These are phyloP conservation scores for Mangifera indica DNA, from an alignment of 345 rosid genomes.

Conservation along the genomic window DNA sequence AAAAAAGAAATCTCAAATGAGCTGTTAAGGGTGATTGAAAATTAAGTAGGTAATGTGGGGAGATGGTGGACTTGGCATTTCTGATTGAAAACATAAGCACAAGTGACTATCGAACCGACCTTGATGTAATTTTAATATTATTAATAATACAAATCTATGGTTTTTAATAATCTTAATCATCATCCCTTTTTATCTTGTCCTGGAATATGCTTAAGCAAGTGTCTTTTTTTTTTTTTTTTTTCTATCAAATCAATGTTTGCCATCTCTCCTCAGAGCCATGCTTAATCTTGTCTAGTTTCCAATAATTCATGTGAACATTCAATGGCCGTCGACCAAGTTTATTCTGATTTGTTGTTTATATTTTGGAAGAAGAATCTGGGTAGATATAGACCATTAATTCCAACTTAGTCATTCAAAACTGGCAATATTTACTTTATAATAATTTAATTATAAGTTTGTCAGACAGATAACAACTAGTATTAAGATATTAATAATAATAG, in stretches of 20 bases:
- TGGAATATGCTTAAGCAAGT: constrained; percentile 18
- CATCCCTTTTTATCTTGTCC: constrained; percentile 13
- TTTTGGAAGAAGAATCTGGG: constrained; percentile 20
- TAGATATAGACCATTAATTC: background rate
- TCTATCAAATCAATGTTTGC: constrained; percentile 1
- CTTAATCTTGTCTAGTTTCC: constrained; percentile 15
- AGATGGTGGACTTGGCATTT: constrained; percentile 12
- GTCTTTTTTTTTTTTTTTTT: constrained; percentile 11
- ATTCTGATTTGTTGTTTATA: background rate
- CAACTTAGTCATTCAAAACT: background rate
- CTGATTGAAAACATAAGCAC: constrained; percentile 1
- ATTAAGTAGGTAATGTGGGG: constrained; percentile 23
- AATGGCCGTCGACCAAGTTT: constrained; percentile 1
- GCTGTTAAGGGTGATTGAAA: constrained; percentile 27
- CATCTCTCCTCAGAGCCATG: background rate
- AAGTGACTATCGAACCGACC: constrained; percentile 15
- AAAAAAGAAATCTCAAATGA: constrained; percentile 4
- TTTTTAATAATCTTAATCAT: constrained; percentile 9
- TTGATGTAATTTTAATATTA: background rate
- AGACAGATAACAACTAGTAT: background rate
- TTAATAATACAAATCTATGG: background rate
- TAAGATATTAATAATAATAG: background rate
- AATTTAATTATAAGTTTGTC: background rate
- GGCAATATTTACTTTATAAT: background rate
- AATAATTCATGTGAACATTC: constrained; percentile 24